Evolutionary conservation across 164 flowering plant genomes (phyloP), one percentile per base, ranked within the genome.

Genomic region (Dillenia turbinata): DNA sequence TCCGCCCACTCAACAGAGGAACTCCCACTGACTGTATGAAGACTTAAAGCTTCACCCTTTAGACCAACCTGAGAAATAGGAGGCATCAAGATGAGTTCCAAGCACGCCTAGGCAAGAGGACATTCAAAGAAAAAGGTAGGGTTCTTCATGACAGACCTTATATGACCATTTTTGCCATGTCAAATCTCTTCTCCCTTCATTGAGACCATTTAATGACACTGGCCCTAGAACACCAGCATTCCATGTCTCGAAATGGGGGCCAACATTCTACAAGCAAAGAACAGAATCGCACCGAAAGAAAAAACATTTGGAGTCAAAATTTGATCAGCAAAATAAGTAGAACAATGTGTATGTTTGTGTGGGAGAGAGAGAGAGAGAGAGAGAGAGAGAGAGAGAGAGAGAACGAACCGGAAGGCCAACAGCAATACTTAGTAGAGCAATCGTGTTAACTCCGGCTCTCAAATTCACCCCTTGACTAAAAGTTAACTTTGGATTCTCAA

Each of bases 211-310:
- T 66, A 95, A 69, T 44, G 81, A 74, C 45, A 95, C 90, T 11
- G 97, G 99, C n/a, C 99, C 99, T 61, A 92, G 83, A 69, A 95
- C 90, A 46, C 99, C 99, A 59, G 90, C 83, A 75, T 95, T 90
- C 93, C 95, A 86, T 47, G 81, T 78, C 80, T 95, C 99, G 67
- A 77, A 92, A 67, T 88, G 92, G 11, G 71, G 59, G 3, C 97
- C 98, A 33, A 92, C 81, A 72, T 95, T 95, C 99, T 95, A 74
- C 40, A 4, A 33, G 40, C 0, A 26, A 26, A 26, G 33, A 26
- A 26, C 7, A 33, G 40, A 6, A 6, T 33, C 7, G 6, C 40
- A 33, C 40, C 6, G 0, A 33, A 33, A 33, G 7, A 33, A 5
- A 33, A 7, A 33, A 33, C 6, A 33, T 33, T 60, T 13, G 10